A percentile compares a stretch with the other conserved stretches of the same genome.
Conservation (phyloP, 2,329 filamentous ascomycete genomes). For the Calonectria ilicicola region DNA sequence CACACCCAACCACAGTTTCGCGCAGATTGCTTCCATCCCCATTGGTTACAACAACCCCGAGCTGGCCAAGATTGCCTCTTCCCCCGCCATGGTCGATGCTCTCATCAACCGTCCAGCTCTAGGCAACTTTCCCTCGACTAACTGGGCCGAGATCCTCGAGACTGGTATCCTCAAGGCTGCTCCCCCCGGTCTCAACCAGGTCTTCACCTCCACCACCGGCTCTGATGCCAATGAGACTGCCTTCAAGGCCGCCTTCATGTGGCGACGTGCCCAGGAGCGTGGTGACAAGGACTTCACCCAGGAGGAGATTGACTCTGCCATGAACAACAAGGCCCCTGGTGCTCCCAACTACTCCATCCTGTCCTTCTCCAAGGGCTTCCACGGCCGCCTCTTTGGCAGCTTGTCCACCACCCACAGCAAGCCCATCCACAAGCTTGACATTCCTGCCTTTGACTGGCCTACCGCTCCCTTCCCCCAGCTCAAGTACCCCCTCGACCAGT, state of each 20-base stretch:
- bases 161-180: conserved; percentile 83
- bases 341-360: conserved; percentile 82
- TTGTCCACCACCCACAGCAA: conserved; percentile 91
- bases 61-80: conserved; percentile 75
- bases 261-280: conserved; percentile 82
- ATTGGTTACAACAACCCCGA: conserved; percentile 90
- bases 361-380: conserved; percentile 88
- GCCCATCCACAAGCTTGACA: conserved; percentile 94
- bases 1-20: conserved; percentile 66
- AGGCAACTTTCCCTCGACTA: conserved; percentile 87
- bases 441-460: conserved; percentile 94
- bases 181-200: conserved; percentile 88
- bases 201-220: conserved; percentile 89
- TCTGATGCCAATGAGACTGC: conserved; percentile 94
- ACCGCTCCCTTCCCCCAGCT: conserved; percentile 85
- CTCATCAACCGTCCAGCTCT: conserved; percentile 89
- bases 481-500: conserved; percentile 86
- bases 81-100: conserved; percentile 80
- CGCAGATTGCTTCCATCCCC: conserved; percentile 91
- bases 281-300: conserved; percentile 81
- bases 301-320: conserved; percentile 77
- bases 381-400: conserved; percentile 87
- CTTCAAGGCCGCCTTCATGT: conserved; percentile 96
- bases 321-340: conserved; percentile 83
- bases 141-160: conserved; percentile 83